Base-by-base conservation (phyloP, 805 yeast species). In the Kuraishia capsulata region DNA sequence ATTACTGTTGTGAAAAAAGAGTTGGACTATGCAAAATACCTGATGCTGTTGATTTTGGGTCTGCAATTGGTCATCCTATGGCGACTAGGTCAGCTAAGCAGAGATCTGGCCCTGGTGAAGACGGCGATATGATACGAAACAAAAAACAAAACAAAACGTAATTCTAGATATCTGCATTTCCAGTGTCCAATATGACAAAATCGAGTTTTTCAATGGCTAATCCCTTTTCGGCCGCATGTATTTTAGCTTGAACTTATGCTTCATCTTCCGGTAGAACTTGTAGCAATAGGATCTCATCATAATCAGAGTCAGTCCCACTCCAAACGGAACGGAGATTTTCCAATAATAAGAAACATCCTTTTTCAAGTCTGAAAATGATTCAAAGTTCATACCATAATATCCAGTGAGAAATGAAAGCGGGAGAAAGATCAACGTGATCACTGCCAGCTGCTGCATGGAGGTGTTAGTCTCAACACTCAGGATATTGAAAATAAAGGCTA, bases 321-420 rank as follows among this genome's bases (percentile, higher is more conserved):
- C 59, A 46, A 67, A 66, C 1, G 70, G 69, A 1, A 61, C 40
- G 1, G 75, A 69, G 6, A 72, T 51, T 11, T 57, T 52, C 78
- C 78, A 72, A 48, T 70, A 72, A 45, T 64, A 69, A 4, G 52
- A 47, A 3, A 67, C 71, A 26, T 57, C 55, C 26, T 57, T 41
- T 13, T 60, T 47, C 30, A 73, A 50, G 36, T 65, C 63, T 3
- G 59, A 61, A 44, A 73, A 73, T 5, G 49, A 41, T 20, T 55
- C 51, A 48, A 73, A 73, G 46, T 73, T 73, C 78, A 73, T 73
- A 14, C 78, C 78, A 41, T 71, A 76, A 48, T 73, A 76, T 10
- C 81, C 81, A 1, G 81, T 73, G 66, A 78, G 63, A 48, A 76
- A 76, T 4, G 76, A 66, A 39, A 76, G 50, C 4, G 82, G 82